Percentiles rank a stretch among this genome's conserved stretches.
Conservation (phyloP, 73 alveolate species). For the Uronychia setigera region DNA sequence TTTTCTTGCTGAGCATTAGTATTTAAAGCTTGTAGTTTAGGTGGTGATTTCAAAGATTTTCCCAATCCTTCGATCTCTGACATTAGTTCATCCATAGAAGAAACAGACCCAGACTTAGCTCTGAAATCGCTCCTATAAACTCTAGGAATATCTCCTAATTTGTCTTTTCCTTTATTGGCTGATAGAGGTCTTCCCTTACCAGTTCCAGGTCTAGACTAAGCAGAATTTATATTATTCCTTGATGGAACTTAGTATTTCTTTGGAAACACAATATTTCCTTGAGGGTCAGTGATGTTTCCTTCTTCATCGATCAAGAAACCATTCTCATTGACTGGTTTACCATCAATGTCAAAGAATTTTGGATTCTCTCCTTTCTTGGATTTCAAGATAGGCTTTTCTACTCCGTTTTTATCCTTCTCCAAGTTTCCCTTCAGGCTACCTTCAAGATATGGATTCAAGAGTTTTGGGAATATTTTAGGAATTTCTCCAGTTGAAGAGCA, state of each 20-base stretch:
- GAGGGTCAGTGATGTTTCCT: neutral
- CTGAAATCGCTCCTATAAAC: neutral
- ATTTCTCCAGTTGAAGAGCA: neutral
- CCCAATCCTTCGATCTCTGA: neutral
- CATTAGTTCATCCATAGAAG: neutral
- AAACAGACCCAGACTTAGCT: neutral
- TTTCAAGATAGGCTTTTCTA: neutral
- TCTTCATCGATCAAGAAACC: neutral
- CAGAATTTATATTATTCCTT: neutral
- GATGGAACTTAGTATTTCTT: neutral
- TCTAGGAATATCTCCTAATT: neutral
- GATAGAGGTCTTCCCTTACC: neutral
- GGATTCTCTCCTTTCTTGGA: neutral
- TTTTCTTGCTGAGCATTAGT: neutral
- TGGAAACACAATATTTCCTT: neutral
- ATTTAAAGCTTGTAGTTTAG: too few species aligned
- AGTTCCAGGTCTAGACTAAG: neutral
- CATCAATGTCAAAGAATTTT: neutral
- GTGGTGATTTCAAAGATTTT: neutral
- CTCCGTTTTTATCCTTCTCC: neutral
- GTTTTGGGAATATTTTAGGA: constrained; percentile 1
- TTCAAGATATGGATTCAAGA: neutral
- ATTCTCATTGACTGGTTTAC: neutral
- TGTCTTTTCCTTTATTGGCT: neutral
- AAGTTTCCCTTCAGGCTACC: neutral